A percentile compares a stretch with the other conserved stretches of the same genome.
phyloP scores from a whole-genome alignment of 2,329 filamentous ascomycete genomes.

The Neophaeococcomyces aloes region DNA sequence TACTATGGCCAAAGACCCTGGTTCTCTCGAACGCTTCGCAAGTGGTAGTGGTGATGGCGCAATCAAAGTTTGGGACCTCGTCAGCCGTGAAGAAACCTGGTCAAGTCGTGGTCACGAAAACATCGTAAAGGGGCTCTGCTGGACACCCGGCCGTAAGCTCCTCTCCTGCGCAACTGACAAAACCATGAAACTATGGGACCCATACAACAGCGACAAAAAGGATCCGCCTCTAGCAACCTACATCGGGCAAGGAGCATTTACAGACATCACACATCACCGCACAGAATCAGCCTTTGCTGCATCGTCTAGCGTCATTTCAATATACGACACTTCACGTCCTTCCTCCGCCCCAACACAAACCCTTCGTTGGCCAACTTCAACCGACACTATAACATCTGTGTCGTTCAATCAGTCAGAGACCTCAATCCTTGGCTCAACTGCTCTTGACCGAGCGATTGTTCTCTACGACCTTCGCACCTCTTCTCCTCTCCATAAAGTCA shows the following conservation, averaged over 20 bases:
- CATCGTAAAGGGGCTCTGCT: conserved; percentile 81
- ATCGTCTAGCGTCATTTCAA: conserved; percentile 64
- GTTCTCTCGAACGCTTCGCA: conserved; percentile 61
- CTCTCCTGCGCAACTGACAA: conserved; percentile 79
- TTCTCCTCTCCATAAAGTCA: conserved; percentile 67
- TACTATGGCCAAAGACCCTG: conserved; percentile 68
- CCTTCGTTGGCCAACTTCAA: conserved; percentile 74
- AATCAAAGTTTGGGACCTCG: conserved; percentile 84
- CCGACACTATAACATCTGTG: conserved; percentile 81
- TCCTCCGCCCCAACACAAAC: conserved; percentile 69
- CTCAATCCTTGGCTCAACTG: conserved; percentile 74
- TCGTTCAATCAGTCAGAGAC: conserved; percentile 93
- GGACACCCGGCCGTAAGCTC: conserved; percentile 75
- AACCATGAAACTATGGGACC: conserved; percentile 83
- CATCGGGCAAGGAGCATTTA: conserved; percentile 74
- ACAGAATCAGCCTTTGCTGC: conserved; percentile 66
- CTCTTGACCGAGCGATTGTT: conserved; percentile 74
- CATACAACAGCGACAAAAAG: conserved; percentile 61
- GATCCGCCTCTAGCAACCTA: conserved; percentile 71
- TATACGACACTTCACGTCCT: conserved; percentile 78
- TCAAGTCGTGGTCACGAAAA: conserved; percentile 78
- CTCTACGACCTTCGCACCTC: conserved; percentile 87
- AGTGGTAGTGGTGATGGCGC: conserved; percentile 86
- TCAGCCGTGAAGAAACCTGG: conserved; percentile 63
- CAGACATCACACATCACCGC: conserved; percentile 72